These are phyloP conservation scores for Talinum fruticosum DNA, from an alignment of 148 eudicot genomes.

Conservation along the genomic window DNA sequence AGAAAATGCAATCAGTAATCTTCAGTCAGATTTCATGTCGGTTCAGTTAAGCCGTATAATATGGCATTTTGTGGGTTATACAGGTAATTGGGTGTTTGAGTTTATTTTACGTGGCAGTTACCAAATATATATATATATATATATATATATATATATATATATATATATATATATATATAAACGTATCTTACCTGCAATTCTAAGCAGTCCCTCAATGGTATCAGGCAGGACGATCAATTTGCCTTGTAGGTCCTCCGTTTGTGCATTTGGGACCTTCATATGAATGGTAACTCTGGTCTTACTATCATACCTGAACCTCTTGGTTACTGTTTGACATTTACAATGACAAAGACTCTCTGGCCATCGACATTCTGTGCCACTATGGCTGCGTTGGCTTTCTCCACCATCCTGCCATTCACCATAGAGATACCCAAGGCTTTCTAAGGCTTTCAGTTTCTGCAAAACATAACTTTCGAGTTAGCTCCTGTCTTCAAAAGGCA, in stretches of 20 bases:
- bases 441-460: constrained; percentile 51
- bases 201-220: constrained; percentile 57
- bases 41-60: too few species aligned
- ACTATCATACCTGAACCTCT: constrained; percentile 10
- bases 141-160: too few species aligned
- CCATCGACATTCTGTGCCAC: too few species aligned
- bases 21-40: too few species aligned
- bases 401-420: constrained; percentile 28
- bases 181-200: constrained; percentile 74
- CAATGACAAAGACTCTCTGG: constrained; percentile 11
- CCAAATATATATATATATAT: too few species aligned
- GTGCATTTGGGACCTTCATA: constrained; percentile 30
- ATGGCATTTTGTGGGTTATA: too few species aligned
- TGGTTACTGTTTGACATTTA: constrained; percentile 4
- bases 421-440: constrained; percentile 32
- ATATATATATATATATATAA: too few species aligned
- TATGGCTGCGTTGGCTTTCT: background rate
- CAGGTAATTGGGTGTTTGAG: too few species aligned
- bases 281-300: constrained; percentile 70
- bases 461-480: constrained; percentile 12
- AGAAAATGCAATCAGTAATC: too few species aligned
- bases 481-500: too few species aligned
- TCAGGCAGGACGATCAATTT: constrained; percentile 73
- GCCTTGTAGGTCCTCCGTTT: constrained; percentile 29
- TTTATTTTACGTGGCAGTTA: too few species aligned